A percentile compares a stretch with the other conserved stretches of the same genome.
phyloP scores from a whole-genome alignment of 495 filamentous ascomycete species.

The Staphylotrichum longicolle region DNA sequence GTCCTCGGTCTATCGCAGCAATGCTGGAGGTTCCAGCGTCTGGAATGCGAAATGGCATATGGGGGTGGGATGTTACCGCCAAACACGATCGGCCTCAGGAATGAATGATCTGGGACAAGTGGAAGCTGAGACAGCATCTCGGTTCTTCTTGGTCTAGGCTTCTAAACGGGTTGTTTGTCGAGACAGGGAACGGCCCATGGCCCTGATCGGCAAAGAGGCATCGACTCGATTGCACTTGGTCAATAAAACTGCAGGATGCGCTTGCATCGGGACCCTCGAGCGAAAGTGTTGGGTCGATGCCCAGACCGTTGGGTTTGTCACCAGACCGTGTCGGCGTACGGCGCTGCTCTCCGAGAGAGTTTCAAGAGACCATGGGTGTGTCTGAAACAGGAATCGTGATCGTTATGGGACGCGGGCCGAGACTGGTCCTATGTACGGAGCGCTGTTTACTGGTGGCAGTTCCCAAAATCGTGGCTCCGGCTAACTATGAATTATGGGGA shows the following conservation, averaged over 20 bases:
- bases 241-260: too few relatives aligned
- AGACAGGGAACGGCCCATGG: too few relatives aligned
- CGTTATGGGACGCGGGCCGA: background rate
- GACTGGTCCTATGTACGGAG: too few relatives aligned
- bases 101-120: background rate
- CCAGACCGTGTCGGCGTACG: too few relatives aligned
- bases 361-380: conserved; percentile 5
- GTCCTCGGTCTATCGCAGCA: background rate
- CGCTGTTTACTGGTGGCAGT: too few relatives aligned
- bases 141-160: conserved; percentile 1
- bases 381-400: conserved; percentile 11
- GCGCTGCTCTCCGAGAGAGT: background rate
- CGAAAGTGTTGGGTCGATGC: too few relatives aligned
- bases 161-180: background rate
- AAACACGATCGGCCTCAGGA: conserved; percentile 5
- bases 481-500: too few relatives aligned
- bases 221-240: background rate
- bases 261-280: too few relatives aligned
- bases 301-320: too few relatives aligned
- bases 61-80: background rate
- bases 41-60: conserved; percentile 9
- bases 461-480: too few relatives aligned
- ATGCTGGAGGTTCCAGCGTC: background rate
- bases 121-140: conserved; percentile 1
- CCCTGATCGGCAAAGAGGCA: too few relatives aligned